phyloP scores from a whole-genome alignment of 805 yeast genomes.

The Wickerhamiella alocasiicola region DNA sequence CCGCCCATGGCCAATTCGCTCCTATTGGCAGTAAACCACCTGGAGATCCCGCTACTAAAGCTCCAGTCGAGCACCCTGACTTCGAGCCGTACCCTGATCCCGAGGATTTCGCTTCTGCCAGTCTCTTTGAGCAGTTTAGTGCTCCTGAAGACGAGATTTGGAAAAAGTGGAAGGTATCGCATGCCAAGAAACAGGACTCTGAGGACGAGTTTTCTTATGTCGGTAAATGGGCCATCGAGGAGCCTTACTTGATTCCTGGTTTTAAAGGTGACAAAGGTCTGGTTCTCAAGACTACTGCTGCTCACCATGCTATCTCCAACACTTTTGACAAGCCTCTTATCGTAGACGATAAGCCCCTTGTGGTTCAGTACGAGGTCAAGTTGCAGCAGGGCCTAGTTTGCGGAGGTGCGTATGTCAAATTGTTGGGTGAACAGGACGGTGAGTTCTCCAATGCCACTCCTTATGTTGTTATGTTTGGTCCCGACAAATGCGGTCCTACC shows the following conservation, averaged over 20 bases:
- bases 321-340: slow-evolving; percentile 44
- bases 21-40: neutral
- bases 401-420: slow-evolving; percentile 83
- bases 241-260: slow-evolving; percentile 45
- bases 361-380: slow-evolving; percentile 82
- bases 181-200: slow-evolving; percentile 31
- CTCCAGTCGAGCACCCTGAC: slow-evolving; percentile 19
- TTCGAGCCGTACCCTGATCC: slow-evolving; percentile 21
- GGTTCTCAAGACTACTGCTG: slow-evolving; percentile 61
- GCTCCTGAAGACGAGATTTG: slow-evolving; percentile 25
- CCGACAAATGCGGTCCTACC: slow-evolving; percentile 75
- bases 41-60: neutral
- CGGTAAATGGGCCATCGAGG: slow-evolving; percentile 71
- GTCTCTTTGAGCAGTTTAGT: slow-evolving; percentile 27
- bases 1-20: slow-evolving; percentile 8
- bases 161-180: slow-evolving; percentile 48
- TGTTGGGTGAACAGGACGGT: slow-evolving; percentile 36
- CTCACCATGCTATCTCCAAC: slow-evolving; percentile 71
- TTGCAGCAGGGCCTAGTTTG: slow-evolving; percentile 66
- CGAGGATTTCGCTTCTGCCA: slow-evolving; percentile 17
- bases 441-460: slow-evolving; percentile 56
- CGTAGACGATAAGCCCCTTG: slow-evolving; percentile 53
- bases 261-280: slow-evolving; percentile 59
- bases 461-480: slow-evolving; percentile 86
- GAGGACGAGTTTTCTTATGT: slow-evolving; percentile 44